phyloP scores from a whole-genome alignment of 306 rosid species.

The Canavalia ensiformis region DNA sequence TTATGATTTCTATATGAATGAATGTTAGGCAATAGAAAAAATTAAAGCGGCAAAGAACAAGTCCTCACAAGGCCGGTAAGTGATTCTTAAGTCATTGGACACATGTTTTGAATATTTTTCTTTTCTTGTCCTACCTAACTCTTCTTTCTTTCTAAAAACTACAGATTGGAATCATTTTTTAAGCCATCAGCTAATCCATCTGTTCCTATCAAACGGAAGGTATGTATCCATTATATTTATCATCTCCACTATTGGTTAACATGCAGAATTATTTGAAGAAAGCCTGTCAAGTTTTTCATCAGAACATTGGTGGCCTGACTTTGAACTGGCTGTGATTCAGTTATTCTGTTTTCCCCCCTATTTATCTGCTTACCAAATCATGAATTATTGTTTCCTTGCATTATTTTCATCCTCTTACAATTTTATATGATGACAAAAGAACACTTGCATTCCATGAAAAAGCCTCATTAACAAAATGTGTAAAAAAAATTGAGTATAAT shows the following conservation, averaged over 20 bases:
- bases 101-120: slow-evolving; percentile 27
- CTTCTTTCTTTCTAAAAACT: slow-evolving; percentile 37
- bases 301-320: slow-evolving; percentile 27
- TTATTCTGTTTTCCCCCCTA: slow-evolving; percentile 28
- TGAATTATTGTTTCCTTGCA: slow-evolving; percentile 31
- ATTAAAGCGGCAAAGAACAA: slow-evolving; percentile 96
- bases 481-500: slow-evolving; percentile 21
- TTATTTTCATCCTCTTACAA: slow-evolving; percentile 17
- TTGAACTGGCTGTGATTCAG: slow-evolving; percentile 32
- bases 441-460: slow-evolving; percentile 16
- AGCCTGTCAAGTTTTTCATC: slow-evolving; percentile 15
- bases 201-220: slow-evolving; percentile 88
- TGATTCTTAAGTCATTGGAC: slow-evolving; percentile 40
- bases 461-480: slow-evolving; percentile 25
- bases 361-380: slow-evolving; percentile 39
- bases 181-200: slow-evolving; percentile 76
- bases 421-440: slow-evolving; percentile 15
- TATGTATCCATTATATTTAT: slow-evolving; percentile 50
- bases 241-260: slow-evolving; percentile 12
- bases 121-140: slow-evolving; percentile 35
- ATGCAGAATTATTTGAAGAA: slow-evolving; percentile 25
- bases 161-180: slow-evolving; percentile 91
- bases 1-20: slow-evolving; percentile 45
- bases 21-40: slow-evolving; percentile 85
- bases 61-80: slow-evolving; percentile 93